Evolutionary conservation across 139 green algal species (phyloP), one percentile per base, ranked within the genome.

Genomic region (Micractinium conductrix): DNA sequence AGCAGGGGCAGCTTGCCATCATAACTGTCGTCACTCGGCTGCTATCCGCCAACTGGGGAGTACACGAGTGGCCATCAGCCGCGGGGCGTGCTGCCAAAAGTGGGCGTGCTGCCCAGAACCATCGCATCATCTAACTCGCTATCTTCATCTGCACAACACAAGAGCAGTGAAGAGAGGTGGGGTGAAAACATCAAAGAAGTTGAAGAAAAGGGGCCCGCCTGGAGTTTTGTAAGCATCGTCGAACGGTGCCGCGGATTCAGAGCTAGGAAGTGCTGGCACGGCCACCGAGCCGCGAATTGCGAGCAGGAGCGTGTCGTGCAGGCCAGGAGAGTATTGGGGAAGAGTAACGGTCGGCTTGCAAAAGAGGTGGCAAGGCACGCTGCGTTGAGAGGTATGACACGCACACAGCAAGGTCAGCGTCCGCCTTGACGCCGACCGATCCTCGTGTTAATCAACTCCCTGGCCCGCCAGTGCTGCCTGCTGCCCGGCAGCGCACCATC

Each of bases 81-180:
- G 2, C 33, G 65, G 7, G 65, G 65, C 0, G 65, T 72, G 65
- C 65, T 72, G 8, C 65, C 65, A 44, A 74, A 93, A 88, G 40
- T 88, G 53, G 24, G 93, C 0, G 92, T 95, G 67, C 89, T 91
- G 38, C 94, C 94, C 60, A 97, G 86, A 8, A 97, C 90, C 92
- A 96, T 95, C 69, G 93, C 91, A 60, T 96, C 92, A n/a, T 94
- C 90, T 26, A 92, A 79, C 35, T 92, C 55, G 38, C 95, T 92
- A 42, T 94, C 90, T 22, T 93, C 89, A 38, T 88, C 78, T 83
- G 60, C 62, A 75, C 7, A 74, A 33, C 44, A 65, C 6, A 22
- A 1, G 1, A 26, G 16, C 70, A 55, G 10, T 2, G 2, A 37
- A 19, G 22, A n/a, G n/a, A n/a, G n/a, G n/a, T n/a, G n/a, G n/a